Evolutionary conservation across 2,329 filamentous ascomycete genomes (phyloP), one percentile per base, ranked within the genome.

Genomic region (Dactylonectria macrodidyma): DNA sequence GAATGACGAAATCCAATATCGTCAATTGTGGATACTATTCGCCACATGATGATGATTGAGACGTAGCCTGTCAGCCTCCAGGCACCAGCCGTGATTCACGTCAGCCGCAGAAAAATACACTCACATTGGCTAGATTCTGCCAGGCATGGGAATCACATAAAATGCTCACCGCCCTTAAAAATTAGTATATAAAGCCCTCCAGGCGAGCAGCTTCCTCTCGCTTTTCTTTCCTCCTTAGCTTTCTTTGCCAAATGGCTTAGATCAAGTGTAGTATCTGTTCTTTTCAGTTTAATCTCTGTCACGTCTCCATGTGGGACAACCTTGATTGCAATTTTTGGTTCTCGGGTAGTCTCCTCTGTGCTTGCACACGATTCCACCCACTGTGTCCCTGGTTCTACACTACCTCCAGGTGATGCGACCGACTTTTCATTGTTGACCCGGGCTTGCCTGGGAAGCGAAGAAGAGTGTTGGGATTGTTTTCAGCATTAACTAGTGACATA

Each of bases 231-330:
- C 75, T 79, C 79, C 73, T 78, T 76, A 82, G 80, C 80, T 82
- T 80, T 82, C 80, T 82, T 82, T 82, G 80, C 80, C 84, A 85
- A 86, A 86, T 89, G 87, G 90, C 90, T 93, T 92, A 93, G 92
- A 94, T 94, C 92, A 94, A 93, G 91, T 94, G 91, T 93, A 94
- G 92, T 94, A 94, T 93, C 91, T 94, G 92, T 95, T 95, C 92
- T 95, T 94, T 93, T 93, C 91, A 95, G 93, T 94, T 95, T 95
- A 94, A 95, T 94, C 91, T 92, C 92, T 95, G 92, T 92, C 93
- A 94, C 88, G 87, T 86, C 86, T 87, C 90, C 89, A 92, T 84
- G 86, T 89, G 86, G 85, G 84, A 86, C 86, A 89, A 88, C 88
- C 86, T 86, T 90, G 91, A 93, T 95, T 95, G 91, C 87, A 88